Evolutionary conservation across 805 yeast genomes (phyloP).

Genomic region (Yarrowia sp.): DNA sequence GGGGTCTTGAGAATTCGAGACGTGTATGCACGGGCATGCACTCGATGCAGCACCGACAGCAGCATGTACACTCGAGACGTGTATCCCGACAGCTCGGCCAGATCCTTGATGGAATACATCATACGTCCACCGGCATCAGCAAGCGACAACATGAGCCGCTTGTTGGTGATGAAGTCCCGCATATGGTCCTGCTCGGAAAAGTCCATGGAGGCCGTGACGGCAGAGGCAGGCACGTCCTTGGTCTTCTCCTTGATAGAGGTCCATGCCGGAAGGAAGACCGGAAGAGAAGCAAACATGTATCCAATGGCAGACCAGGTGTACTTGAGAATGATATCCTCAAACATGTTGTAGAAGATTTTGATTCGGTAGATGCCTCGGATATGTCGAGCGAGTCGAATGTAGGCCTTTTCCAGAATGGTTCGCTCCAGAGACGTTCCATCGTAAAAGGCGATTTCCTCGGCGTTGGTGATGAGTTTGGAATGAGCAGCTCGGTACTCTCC

Average conservation of each 20-base stretch:
- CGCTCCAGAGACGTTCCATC: conserved; percentile 84
- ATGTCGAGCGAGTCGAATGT: conserved; percentile 55
- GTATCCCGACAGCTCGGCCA: conserved; percentile 86
- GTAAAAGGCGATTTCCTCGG: conserved; percentile 92
- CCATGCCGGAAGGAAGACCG: conserved; percentile 65
- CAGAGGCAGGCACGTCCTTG: conserved; percentile 34
- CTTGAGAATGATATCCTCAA: conserved; percentile 84
- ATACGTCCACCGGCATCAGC: conserved; percentile 94
- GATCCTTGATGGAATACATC: conserved; percentile 91
- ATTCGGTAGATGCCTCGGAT: conserved; percentile 53
- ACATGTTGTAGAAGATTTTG: conserved; percentile 64
- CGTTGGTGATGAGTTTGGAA: conserved; percentile 76
- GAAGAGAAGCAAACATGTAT: conserved; percentile 85
- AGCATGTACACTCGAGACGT: conserved; percentile 81
- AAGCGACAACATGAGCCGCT: conserved; percentile 81
- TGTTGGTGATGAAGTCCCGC: conserved; percentile 87
- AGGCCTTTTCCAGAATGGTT: conserved; percentile 58
- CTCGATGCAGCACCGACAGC: conserved; percentile 74
- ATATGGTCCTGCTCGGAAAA: conserved; percentile 48
- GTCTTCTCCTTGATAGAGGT: conserved; percentile 37
- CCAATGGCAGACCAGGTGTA: conserved; percentile 96
- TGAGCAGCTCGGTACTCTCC: conserved; percentile 88
- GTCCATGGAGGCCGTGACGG: conserved; percentile 31
- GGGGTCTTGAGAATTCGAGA: conserved; percentile 23
- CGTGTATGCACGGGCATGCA: conserved; percentile 54